A percentile compares a stretch with the other conserved stretches of the same genome.
phyloP scores from a whole-genome alignment of 75 land plant species.

The Gnetum montanum region DNA sequence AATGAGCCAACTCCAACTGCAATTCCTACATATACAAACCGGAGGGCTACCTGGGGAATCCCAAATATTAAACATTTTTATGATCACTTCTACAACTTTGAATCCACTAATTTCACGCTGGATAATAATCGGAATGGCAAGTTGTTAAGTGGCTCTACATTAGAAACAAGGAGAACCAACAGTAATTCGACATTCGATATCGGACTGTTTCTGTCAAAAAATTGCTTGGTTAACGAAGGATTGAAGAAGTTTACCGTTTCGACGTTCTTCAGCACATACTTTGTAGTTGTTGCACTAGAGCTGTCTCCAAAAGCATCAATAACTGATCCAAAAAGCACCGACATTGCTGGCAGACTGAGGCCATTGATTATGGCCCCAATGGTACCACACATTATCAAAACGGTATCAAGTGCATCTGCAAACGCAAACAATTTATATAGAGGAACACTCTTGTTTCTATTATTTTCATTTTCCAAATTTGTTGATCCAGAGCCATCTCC shows the following conservation, averaged over 20 bases:
- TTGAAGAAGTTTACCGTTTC: too few relatives aligned
- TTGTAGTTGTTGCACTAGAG: too few relatives aligned
- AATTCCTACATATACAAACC: constrained; percentile 27
- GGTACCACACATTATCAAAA: constrained; percentile 22
- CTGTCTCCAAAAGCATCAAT: constrained; percentile 33
- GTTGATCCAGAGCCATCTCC: too few relatives aligned
- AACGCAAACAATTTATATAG: constrained; percentile 23
- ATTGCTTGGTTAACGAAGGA: constrained; percentile 10
- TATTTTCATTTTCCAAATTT: too few relatives aligned
- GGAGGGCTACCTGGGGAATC: constrained; percentile 21
- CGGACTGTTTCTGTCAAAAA: constrained; percentile 10
- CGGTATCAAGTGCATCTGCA: constrained; percentile 16
- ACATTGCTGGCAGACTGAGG: constrained; percentile 30
- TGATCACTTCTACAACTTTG: background rate
- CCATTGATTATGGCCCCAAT: constrained; percentile 44
- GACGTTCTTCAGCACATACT: too few relatives aligned
- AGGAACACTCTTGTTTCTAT: constrained; percentile 12
- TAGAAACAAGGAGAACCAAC: background rate
- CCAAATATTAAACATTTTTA: background rate
- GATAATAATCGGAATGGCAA: background rate
- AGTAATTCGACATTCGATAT: background rate
- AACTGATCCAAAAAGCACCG: constrained; percentile 36
- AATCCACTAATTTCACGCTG: background rate
- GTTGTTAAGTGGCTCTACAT: background rate
- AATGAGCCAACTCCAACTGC: constrained; percentile 21